These are phyloP conservation scores for Myxozyma lipomycoides DNA, from an alignment of 805 yeast species.

Conservation along the genomic window DNA sequence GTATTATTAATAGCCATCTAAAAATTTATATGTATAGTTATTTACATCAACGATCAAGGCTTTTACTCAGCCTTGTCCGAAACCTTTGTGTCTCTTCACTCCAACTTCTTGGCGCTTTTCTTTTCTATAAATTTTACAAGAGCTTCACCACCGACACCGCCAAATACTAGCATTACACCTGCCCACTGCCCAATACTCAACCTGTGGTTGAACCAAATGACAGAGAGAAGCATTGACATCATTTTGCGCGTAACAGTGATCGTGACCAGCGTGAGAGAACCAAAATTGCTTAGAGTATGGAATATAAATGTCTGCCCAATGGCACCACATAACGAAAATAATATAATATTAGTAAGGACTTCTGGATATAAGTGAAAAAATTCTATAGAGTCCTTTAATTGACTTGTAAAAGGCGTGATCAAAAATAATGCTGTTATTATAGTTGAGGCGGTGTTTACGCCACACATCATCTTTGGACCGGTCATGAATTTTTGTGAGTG, in stretches of 20 bases:
- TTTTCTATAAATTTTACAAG: conserved; percentile 19
- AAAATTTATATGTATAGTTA: not conserved
- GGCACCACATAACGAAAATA: conserved; percentile 77
- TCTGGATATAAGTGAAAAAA: conserved; percentile 53
- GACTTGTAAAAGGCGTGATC: conserved; percentile 43
- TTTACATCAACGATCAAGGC: not conserved
- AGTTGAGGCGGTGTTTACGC: conserved; percentile 50
- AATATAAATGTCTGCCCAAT: conserved; percentile 94
- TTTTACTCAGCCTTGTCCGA: no score
- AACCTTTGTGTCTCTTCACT: not conserved
- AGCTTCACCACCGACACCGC: conserved; percentile 82
- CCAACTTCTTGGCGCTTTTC: conserved; percentile 1
- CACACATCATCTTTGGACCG: conserved; percentile 86
- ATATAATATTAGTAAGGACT: conserved; percentile 54
- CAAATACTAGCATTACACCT: conserved; percentile 76
- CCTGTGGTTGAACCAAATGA: conserved; percentile 77
- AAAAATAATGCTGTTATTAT: conserved; percentile 41
- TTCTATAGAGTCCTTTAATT: conserved; percentile 46
- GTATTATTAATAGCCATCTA: not conserved
- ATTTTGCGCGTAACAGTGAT: conserved; percentile 95
- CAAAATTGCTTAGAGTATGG: conserved; percentile 74
- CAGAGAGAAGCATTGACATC: conserved; percentile 90
- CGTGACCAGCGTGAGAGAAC: conserved; percentile 79
- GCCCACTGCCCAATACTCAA: conserved; percentile 64
- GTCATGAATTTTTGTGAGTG: conserved; percentile 50